A percentile compares a stretch with the other conserved stretches of the same genome.
Conservation (phyloP, 169 alveolate genomes). For the Cystoisospora suis region DNA sequence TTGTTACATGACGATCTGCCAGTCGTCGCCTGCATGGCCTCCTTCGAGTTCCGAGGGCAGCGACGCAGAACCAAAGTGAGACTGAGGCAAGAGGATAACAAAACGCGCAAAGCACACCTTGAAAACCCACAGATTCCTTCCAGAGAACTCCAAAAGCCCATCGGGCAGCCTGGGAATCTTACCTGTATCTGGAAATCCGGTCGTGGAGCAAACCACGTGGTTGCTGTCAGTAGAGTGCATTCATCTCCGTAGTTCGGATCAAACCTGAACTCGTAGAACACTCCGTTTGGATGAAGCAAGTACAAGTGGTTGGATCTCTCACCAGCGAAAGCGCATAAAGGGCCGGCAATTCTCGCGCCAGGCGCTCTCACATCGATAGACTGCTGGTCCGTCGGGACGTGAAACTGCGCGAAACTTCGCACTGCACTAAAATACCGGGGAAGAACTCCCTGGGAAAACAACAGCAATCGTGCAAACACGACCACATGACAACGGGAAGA, state of each 20-base stretch:
- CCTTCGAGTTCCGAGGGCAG: slow-evolving; percentile 66
- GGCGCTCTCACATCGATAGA: slow-evolving; percentile 44
- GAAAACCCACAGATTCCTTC: not conserved
- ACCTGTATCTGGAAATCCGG: slow-evolving; percentile 65
- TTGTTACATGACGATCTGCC: slow-evolving; percentile 59
- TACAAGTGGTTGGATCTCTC: slow-evolving; percentile 52
- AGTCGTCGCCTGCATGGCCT: slow-evolving; percentile 64
- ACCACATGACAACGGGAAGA: not conserved
- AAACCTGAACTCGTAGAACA: slow-evolving; percentile 53
- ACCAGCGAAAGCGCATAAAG: slow-evolving; percentile 58
- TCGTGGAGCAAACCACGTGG: slow-evolving; percentile 65
- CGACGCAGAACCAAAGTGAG: slow-evolving; percentile 33
- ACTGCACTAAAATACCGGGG: slow-evolving; percentile 50
- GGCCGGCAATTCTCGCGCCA: slow-evolving; percentile 36
- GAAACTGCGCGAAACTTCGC: slow-evolving; percentile 67
- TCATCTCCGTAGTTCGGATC: slow-evolving; percentile 55
- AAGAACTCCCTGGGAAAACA: slow-evolving; percentile 43
- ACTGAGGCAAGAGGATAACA: too few relatives aligned
- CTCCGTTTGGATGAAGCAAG: slow-evolving; percentile 55
- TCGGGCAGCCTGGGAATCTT: not conserved
- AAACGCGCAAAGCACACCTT: not conserved
- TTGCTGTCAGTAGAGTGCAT: slow-evolving; percentile 45
- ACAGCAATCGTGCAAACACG: not conserved
- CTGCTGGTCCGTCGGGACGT: slow-evolving; percentile 52
- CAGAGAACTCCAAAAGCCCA: not conserved